Conservation (phyloP, 176 grass and related monocot genomes). For the Phoenix dactylifera region DNA sequence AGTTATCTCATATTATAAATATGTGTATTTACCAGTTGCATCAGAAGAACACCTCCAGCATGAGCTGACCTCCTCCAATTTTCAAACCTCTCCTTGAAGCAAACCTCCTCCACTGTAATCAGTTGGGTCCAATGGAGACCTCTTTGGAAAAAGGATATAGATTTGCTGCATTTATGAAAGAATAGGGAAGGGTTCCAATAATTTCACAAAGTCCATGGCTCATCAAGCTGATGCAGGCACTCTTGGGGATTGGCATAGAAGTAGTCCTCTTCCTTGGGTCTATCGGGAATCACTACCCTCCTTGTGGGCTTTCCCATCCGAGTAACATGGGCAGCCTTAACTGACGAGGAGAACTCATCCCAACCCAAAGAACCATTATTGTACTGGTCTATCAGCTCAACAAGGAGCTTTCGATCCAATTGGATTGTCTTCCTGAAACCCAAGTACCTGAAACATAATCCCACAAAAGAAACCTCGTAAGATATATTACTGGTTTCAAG, state of each 20-base stretch:
- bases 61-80: neutral
- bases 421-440: slow-evolving; percentile 83
- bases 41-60: neutral
- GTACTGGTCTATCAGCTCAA: slow-evolving; percentile 64
- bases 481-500: no score
- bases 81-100: neutral
- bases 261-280: slow-evolving; percentile 95
- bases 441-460: slow-evolving; percentile 48
- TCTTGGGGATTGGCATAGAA: slow-evolving; percentile 94
- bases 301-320: slow-evolving; percentile 62
- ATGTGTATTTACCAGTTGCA: slow-evolving; percentile 48
- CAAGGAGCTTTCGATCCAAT: slow-evolving; percentile 69
- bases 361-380: slow-evolving; percentile 59
- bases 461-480: no score
- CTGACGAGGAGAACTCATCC: slow-evolving; percentile 68
- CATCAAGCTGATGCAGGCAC: slow-evolving; percentile 44
- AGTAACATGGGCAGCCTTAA: slow-evolving; percentile 63
- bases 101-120: neutral
- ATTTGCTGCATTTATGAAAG: slow-evolving; percentile 11
- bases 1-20: slow-evolving; percentile 27
- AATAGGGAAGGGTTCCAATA: slow-evolving; percentile 29
- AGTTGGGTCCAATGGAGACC: no score
- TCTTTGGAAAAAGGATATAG: neutral
- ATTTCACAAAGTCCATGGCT: slow-evolving; percentile 29
- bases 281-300: slow-evolving; percentile 60